Conservation (phyloP, 1,284 basidiomycete genomes). For the Jaminaea rosea region DNA sequence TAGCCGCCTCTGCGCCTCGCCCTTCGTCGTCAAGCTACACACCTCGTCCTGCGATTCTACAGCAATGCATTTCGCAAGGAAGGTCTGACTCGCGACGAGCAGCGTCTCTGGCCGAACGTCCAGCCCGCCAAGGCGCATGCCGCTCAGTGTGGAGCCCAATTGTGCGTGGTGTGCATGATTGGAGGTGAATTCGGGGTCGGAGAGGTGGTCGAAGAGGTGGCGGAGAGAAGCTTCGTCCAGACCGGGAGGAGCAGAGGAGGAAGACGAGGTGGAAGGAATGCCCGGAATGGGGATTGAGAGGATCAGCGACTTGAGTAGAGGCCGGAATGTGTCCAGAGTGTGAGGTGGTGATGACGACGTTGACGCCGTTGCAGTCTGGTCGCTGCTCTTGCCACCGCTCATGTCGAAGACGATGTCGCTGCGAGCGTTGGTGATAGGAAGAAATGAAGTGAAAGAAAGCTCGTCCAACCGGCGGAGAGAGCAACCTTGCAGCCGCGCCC, state of each 20-base stretch:
- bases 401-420: too few relatives aligned
- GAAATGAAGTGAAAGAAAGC: too few relatives aligned
- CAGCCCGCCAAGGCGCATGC: slow-evolving; percentile 32
- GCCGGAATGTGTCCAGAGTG: slow-evolving; percentile 33
- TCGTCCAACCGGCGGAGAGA: too few relatives aligned
- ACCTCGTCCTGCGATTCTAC: slow-evolving; percentile 9
- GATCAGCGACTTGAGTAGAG: slow-evolving; percentile 31
- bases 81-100: slow-evolving; percentile 26
- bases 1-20: not conserved
- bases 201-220: slow-evolving; percentile 32
- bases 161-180: slow-evolving; percentile 34
- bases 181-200: slow-evolving; percentile 39
- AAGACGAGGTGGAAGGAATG: slow-evolving; percentile 4
- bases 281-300: slow-evolving; percentile 9
- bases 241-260: slow-evolving; percentile 17
- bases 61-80: slow-evolving; percentile 24
- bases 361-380: too few relatives aligned
- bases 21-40: not conserved
- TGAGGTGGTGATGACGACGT: slow-evolving; percentile 7
- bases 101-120: slow-evolving; percentile 33
- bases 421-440: too few relatives aligned
- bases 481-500: too few relatives aligned
- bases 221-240: slow-evolving; percentile 18
- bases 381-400: too few relatives aligned
- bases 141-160: slow-evolving; percentile 38